Conservation (phyloP, 345 rosid species). For the Salix viminalis region DNA sequence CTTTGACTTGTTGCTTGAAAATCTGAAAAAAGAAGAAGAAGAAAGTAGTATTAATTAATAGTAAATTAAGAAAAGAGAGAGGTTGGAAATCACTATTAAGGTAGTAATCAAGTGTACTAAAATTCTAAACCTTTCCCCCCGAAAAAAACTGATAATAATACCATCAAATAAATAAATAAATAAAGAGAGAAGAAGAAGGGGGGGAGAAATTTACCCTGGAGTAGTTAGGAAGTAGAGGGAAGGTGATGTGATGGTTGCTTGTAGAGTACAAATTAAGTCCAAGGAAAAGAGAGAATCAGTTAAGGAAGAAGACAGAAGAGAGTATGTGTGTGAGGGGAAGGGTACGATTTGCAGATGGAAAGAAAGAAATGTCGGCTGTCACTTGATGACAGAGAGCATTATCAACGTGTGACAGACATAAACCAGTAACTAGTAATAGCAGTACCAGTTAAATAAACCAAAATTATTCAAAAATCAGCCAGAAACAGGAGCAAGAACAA, state of each 20-base stretch:
- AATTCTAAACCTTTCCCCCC: not conserved
- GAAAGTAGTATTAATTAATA: not conserved
- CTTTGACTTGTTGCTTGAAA: not conserved
- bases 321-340: slow-evolving; percentile 5
- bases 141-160: not conserved
- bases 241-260: slow-evolving; percentile 2
- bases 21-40: slow-evolving; percentile 5
- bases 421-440: not conserved
- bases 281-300: slow-evolving; percentile 3
- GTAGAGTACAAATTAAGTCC: not conserved
- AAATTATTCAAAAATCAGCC: not conserved
- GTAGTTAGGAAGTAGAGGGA: not conserved
- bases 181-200: not conserved
- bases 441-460: not conserved
- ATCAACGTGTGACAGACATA: not conserved
- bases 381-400: not conserved
- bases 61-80: not conserved
- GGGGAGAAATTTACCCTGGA: not conserved
- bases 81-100: slow-evolving; percentile 13
- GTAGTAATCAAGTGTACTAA: not conserved
- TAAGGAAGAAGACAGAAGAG: slow-evolving; percentile 1
- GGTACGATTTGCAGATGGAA: slow-evolving; percentile 42
- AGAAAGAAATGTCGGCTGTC: slow-evolving; percentile 27
- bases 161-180: not conserved
- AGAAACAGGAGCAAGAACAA: not conserved